These are phyloP conservation scores for Pseudogymnoascus verrucosus DNA, from an alignment of 2,329 filamentous ascomycete species.

Conservation along the genomic window DNA sequence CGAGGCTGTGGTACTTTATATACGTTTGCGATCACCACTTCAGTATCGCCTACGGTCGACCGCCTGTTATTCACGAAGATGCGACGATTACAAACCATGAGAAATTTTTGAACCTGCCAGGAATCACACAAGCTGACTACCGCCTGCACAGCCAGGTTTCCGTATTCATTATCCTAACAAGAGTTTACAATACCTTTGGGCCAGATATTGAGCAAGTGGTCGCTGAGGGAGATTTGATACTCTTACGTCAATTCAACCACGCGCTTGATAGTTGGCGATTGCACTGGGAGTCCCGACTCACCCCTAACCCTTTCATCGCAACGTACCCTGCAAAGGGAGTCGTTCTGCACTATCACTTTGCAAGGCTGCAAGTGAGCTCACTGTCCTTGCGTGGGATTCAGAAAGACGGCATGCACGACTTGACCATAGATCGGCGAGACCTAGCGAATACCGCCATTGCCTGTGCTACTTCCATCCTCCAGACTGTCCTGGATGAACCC, in stretches of 20 bases:
- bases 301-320: constrained; percentile 17
- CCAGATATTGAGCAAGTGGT: constrained; percentile 44
- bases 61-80: constrained; percentile 52
- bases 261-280: constrained; percentile 31
- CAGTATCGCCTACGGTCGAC: constrained; percentile 55
- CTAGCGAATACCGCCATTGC: constrained; percentile 18
- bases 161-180: constrained; percentile 52
- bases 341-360: constrained; percentile 26
- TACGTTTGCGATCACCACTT: constrained; percentile 62
- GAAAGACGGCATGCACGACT: neutral
- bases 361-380: constrained; percentile 33
- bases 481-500: constrained; percentile 28
- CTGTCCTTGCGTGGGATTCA: constrained; percentile 22
- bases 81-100: constrained; percentile 49
- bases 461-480: constrained; percentile 24
- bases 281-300: constrained; percentile 29
- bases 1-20: constrained; percentile 54
- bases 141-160: constrained; percentile 52
- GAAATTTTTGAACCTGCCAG: constrained; percentile 41
- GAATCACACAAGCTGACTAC: constrained; percentile 45
- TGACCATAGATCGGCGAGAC: constrained; percentile 17
- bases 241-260: constrained; percentile 30
- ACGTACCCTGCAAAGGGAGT: constrained; percentile 23
- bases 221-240: constrained; percentile 31
- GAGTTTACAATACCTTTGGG: constrained; percentile 49